Conservation (phyloP, 1,284 basidiomycete species). For the Cutaneotrichosporon spelunceum region DNA sequence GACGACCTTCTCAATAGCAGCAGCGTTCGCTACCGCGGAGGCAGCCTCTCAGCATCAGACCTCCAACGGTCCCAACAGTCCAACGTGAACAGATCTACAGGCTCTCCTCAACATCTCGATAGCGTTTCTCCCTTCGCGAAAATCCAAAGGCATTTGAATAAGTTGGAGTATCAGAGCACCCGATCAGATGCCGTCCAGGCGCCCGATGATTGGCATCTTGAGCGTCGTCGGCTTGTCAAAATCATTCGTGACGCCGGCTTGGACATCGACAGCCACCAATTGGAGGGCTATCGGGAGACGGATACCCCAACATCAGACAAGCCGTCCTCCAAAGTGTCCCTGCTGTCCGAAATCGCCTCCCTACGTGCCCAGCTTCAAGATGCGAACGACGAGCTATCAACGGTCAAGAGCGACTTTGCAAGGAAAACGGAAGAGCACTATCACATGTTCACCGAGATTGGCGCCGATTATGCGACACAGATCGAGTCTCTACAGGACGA, state of each 20-base stretch:
- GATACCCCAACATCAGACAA: not conserved
- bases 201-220: constrained; percentile 43
- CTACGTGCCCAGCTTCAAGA: not conserved
- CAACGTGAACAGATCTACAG: constrained; percentile 18
- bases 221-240: constrained; percentile 31
- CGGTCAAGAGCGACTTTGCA: constrained; percentile 28
- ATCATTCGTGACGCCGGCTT: constrained; percentile 36
- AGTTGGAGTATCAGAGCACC: constrained; percentile 48
- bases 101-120: constrained; percentile 25
- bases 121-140: constrained; percentile 46
- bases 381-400: not conserved
- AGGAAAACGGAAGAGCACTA: constrained; percentile 44
- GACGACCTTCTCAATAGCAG: constrained; percentile 22
- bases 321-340: too few species aligned
- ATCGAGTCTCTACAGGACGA: constrained; percentile 31
- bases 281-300: constrained; percentile 2
- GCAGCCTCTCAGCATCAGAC: constrained; percentile 45
- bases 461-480: constrained; percentile 37
- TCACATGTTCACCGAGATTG: constrained; percentile 41
- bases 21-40: constrained; percentile 18
- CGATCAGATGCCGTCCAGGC: constrained; percentile 44
- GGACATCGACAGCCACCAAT: constrained; percentile 30
- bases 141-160: constrained; percentile 49
- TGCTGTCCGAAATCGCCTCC: not conserved
- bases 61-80: constrained; percentile 37